phyloP scores from a whole-genome alignment of 176 grass and related monocot genomes.

The Lolium multiflorum region DNA sequence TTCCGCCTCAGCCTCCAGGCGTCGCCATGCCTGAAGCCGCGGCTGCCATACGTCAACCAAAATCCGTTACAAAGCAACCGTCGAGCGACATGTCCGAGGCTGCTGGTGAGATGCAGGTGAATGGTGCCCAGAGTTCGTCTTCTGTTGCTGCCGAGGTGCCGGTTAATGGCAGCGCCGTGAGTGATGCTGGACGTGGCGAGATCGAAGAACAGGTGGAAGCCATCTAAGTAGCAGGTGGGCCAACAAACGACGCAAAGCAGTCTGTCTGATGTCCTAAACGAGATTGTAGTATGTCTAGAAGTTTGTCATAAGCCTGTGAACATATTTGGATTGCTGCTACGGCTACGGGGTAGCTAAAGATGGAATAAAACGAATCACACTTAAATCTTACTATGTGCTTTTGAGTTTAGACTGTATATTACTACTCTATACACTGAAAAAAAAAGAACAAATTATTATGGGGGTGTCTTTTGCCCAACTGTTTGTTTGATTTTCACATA shows the following conservation, averaged over 20 bases:
- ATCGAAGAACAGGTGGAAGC: slow-evolving; percentile 47
- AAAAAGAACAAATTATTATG: background rate
- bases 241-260: background rate
- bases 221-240: background rate
- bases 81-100: background rate
- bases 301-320: background rate
- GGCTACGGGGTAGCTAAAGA: background rate
- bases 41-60: slow-evolving; percentile 67
- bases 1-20: slow-evolving; percentile 66
- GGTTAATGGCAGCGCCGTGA: slow-evolving; percentile 27
- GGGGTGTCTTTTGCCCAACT: background rate
- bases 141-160: background rate
- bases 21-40: slow-evolving; percentile 74
- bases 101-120: background rate
- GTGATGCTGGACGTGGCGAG: slow-evolving; percentile 33
- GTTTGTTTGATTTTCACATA: background rate
- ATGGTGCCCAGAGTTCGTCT: slow-evolving; percentile 24
- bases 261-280: background rate
- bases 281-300: background rate
- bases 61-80: slow-evolving; percentile 47
- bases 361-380: slow-evolving; percentile 12
- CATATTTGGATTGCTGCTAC: slow-evolving; percentile 12
- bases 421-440: background rate
- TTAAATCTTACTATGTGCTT: background rate
- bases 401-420: background rate